These are phyloP conservation scores for Xylaria sp. DNA, from an alignment of 2,329 filamentous ascomycete species.

Conservation along the genomic window DNA sequence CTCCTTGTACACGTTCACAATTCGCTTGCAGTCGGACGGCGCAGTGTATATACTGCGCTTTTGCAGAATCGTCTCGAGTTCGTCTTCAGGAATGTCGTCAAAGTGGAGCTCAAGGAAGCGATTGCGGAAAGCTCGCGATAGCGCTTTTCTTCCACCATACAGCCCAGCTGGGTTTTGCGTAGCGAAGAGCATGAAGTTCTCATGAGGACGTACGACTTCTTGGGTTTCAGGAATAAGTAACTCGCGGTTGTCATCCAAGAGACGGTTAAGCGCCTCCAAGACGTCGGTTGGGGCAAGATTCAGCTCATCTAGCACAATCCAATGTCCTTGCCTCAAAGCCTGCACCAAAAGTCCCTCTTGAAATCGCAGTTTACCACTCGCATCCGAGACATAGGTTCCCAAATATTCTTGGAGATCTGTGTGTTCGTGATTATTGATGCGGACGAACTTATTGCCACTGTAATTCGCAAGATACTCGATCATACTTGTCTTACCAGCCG, in stretches of 20 bases:
- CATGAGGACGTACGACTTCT: slow-evolving; percentile 88
- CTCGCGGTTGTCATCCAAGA: slow-evolving; percentile 96
- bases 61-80: slow-evolving; percentile 90
- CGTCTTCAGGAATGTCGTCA: slow-evolving; percentile 95
- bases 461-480: slow-evolving; percentile 97
- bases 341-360: slow-evolving; percentile 95
- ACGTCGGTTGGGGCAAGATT: slow-evolving; percentile 98
- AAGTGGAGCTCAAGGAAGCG: slow-evolving; percentile 97
- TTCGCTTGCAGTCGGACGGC: slow-evolving; percentile 88
- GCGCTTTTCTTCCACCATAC: slow-evolving; percentile 91
- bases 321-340: slow-evolving; percentile 90
- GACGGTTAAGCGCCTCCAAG: slow-evolving; percentile 91
- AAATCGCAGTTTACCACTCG: slow-evolving; percentile 86
- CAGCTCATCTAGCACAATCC: slow-evolving; percentile 97
- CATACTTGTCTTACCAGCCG: slow-evolving; percentile 98
- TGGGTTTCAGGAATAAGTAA: slow-evolving; percentile 96
- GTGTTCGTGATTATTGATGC: slow-evolving; percentile 99
- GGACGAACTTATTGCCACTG: slow-evolving; percentile 95
- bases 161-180: slow-evolving; percentile 96
- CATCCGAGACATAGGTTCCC: slow-evolving; percentile 88
- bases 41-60: slow-evolving; percentile 86
- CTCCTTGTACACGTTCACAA: slow-evolving; percentile 93
- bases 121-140: slow-evolving; percentile 95
- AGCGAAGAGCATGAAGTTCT: slow-evolving; percentile 97
- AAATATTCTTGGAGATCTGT: slow-evolving; percentile 98